Evolutionary conservation across 2,329 filamentous ascomycete species (phyloP), one percentile per base, ranked within the genome.

Genomic region (Monilinia laxa): DNA sequence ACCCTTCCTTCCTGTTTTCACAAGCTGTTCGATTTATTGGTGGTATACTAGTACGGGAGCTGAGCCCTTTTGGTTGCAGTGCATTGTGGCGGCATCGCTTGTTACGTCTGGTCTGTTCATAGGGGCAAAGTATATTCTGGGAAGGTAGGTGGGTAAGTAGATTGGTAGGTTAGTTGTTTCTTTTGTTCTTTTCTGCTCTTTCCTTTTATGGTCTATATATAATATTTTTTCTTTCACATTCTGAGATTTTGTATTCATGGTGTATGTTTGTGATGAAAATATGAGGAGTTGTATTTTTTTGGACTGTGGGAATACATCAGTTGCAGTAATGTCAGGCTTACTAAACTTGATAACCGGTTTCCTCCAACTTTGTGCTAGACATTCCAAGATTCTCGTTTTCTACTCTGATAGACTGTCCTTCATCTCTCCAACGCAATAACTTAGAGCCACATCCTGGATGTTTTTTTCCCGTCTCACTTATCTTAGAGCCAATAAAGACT

Each of bases 11-110:
- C 35, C 35, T 1, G 54, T 56, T 9, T 18, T 38, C 4, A 40
- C 35, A 4, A 5, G 1, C 1, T 56, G 4, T 57, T 25, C 7
- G 1, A 40, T 57, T 20, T 42, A 20, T 20, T 42, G n/a, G 14
- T 57, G 14, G 40, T 0, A 18, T 28, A 28, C 23, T 57, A 7
- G 38, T 28, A 2, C 16, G 3, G 14, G 7, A 7, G 1, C 14
- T 3, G 2, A 56, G 12, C n/a, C 31, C 1, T 9, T 57, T 4
- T 25, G 12, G n/a, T 3, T 18, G 3, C 12, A 3, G 54, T 10
- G 5, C 1, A 3, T 6, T 2, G n/a, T 42, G 0, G 18, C 10
- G 12, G 10, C 16, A 1, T 14, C 2, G 6, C 0, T 42, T 40
- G 2, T 56, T n/a, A 31, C 20, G 14, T 11, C 1, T 4, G 1